Evolutionary conservation across 148 eudicot genomes (phyloP), one percentile per base, ranked within the genome.

Genomic region (Salicornia ramosissima): DNA sequence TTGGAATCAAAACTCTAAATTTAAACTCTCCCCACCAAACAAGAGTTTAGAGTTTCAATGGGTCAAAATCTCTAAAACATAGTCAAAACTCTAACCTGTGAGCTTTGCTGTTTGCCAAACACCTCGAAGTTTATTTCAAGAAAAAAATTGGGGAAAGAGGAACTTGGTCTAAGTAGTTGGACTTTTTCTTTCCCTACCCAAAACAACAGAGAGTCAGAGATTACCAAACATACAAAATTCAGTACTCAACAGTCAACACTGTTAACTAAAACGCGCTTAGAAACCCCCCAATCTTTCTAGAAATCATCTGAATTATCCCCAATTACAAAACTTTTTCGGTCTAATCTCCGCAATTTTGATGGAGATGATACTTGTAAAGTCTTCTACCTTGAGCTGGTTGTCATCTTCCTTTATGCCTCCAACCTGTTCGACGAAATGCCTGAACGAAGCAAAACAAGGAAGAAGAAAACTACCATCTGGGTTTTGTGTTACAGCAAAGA

Each of bases 361-460:
- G 53, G 63, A 64, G 28, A 28, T 22, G 16, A 2, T 9, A 40
- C 46, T 57, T 21, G 15, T 65, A 42, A 42, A 65, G 2, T 63
- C 69, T 13, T 40, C 24, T 2, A 72, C 52, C 34, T 34, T 31
- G 5, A 30, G 50, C 14, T 73, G 31, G 28, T 66, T 79, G 36
- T 65, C 78, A 33, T 71, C 79, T 10, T 33, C 75, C 15, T 16
- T 64, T 4, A 4, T 62, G 46, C 68, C 80, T 77, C 28, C 90
- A 40, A 83, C 45, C 71, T 77, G 81, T 78, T 84, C 69, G 83
- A 81, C 9, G 74, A 81, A 82, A 86, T 57, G 74, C 82, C 71
- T 69, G 61, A 75, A 68, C 34, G 74, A 79, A 50, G 22, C 29
- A 59, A 62, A 57, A 25, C 65, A 31, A 12, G 18, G 34, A 25